Base-by-base conservation (phyloP, 2,329 filamentous ascomycete genomes). In the Rhytidhysteron rufulum region DNA sequence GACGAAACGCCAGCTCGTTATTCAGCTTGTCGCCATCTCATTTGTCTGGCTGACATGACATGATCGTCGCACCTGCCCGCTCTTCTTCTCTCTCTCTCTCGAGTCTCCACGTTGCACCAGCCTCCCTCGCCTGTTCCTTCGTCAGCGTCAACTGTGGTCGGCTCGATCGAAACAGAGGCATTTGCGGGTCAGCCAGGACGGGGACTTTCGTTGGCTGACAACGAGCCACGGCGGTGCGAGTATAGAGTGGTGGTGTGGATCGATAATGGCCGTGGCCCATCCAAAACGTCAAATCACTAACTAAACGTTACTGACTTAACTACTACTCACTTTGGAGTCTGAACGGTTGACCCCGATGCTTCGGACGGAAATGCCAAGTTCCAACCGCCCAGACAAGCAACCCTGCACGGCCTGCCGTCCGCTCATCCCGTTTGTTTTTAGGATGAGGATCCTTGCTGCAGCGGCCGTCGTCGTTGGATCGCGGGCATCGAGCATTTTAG, bases 81-180 rank as follows among this genome's bases (percentile, higher is more conserved):
- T 30, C 22, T 30, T n/a, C 19, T n/a, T n/a, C n/a, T n/a, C n/a
- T n/a, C n/a, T 22, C 27, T 43, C 53, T 54, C 44, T 62, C 57
- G 56, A 62, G 60, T 57, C 55, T 62, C 61, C 60, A 63, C 60
- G 60, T 65, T 54, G 61, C 61, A 63, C 58, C 38, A 42, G 40
- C 41, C 48, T 53, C 48, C 51, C 51, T 53, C 51, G 34, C 30
- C 33, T 19, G 30, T 17, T 17, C 16, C 13, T 13, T 27, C n/a
- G n/a, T n/a, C 24, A 27, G 24, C 24, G 24, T 27, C 15, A 35
- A 17, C 19, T 18, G n/a, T 16, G 18, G 36, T 29, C 34, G 24
- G 13, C 24, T 19, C 39, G 24, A 27, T 27, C 24, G 24, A 27
- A 13, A 13, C n/a, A n/a, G n/a, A n/a, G n/a, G n/a, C n/a, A n/a